A percentile compares a stretch with the other conserved stretches of the same genome.
These are phyloP conservation scores for Phytophthora syringae DNA, from an alignment of 352 stramenopile species.

Conservation along the genomic window DNA sequence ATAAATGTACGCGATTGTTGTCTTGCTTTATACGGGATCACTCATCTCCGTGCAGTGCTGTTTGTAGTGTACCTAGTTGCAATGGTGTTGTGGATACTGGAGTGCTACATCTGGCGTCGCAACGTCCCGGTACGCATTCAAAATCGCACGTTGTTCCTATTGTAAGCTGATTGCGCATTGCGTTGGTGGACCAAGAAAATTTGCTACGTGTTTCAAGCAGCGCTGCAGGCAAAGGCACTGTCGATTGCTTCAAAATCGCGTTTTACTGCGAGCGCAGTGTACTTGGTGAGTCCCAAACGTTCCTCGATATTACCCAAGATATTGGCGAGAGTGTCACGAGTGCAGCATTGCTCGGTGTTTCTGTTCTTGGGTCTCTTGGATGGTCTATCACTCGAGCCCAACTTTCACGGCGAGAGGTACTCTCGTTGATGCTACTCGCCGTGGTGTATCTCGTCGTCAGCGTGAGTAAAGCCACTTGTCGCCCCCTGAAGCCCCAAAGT, in stretches of 20 bases:
- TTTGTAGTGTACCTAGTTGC: slow-evolving; percentile 50
- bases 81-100: slow-evolving; percentile 55
- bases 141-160: too few species aligned
- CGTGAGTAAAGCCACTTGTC: slow-evolving; percentile 55
- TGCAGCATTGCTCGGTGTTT: slow-evolving; percentile 48
- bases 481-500: slow-evolving; percentile 45
- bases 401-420: slow-evolving; percentile 49
- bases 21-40: background rate
- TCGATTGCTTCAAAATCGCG: slow-evolving; percentile 61
- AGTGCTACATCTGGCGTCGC: slow-evolving; percentile 48
- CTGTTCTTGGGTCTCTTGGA: slow-evolving; percentile 60
- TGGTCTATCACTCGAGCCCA: slow-evolving; percentile 66
- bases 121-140: slow-evolving; percentile 57
- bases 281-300: slow-evolving; percentile 30
- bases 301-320: slow-evolving; percentile 43
- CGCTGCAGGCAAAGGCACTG: slow-evolving; percentile 56
- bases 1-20: slow-evolving; percentile 42
- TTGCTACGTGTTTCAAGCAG: slow-evolving; percentile 56
- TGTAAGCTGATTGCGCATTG: too few species aligned
- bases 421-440: slow-evolving; percentile 45
- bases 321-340: slow-evolving; percentile 46
- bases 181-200: slow-evolving; percentile 47
- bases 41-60: slow-evolving; percentile 33
- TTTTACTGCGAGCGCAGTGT: slow-evolving; percentile 57
- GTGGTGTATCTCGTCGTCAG: slow-evolving; percentile 47